phyloP scores from a whole-genome alignment of 805 yeast genomes.

The Spathaspora girioi region DNA sequence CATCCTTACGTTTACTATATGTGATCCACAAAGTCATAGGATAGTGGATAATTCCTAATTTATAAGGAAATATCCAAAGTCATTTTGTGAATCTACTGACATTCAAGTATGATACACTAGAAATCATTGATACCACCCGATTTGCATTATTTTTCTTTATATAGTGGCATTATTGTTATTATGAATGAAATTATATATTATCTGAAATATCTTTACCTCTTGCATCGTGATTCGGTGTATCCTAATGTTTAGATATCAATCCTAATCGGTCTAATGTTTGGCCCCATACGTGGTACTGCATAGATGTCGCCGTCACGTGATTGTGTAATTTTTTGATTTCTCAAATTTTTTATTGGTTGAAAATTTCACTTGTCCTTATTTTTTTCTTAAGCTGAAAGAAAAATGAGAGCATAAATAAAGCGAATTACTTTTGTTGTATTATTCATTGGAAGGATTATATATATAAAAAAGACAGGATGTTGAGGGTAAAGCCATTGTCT shows the following conservation, averaged over 20 bases:
- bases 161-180: neutral
- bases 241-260: neutral
- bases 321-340: neutral
- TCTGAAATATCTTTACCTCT: too few relatives aligned
- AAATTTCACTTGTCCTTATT: neutral
- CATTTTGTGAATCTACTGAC: neutral
- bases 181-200: neutral
- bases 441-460: neutral
- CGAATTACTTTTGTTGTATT: neutral
- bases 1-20: neutral
- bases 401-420: neutral
- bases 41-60: neutral
- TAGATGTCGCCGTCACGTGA: neutral
- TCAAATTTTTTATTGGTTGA: slow-evolving; percentile 1
- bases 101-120: neutral
- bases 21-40: neutral
- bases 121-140: neutral
- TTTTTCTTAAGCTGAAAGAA: neutral
- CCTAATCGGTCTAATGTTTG: neutral
- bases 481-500: slow-evolving; percentile 7
- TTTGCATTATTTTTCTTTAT: neutral
- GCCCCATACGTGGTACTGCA: neutral
- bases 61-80: neutral
- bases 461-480: slow-evolving; percentile 7
- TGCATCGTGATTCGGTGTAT: too few relatives aligned